A percentile compares a stretch with the other conserved stretches of the same genome.
Evolutionary conservation across 495 filamentous ascomycete species (phyloP).

Genomic region (Wilcoxina mikolae): DNA sequence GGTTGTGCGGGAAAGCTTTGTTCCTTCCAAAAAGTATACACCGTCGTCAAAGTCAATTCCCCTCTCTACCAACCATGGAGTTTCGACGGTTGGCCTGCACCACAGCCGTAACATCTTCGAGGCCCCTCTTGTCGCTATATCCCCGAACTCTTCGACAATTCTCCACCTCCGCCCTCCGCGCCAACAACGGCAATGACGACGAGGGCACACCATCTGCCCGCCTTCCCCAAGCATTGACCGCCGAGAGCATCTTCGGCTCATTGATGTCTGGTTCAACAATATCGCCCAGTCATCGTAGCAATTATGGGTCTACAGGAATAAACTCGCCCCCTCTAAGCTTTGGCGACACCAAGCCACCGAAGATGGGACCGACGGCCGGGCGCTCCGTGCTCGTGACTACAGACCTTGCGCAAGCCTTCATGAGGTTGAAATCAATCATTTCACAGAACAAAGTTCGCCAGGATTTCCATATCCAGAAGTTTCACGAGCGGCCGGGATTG

Average conservation of each 20-base stretch:
- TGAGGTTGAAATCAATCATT: conserved; percentile 35
- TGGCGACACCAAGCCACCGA: conserved; percentile 24
- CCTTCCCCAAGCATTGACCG: not conserved
- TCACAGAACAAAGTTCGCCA: conserved; percentile 39
- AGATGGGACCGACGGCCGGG: conserved; percentile 41
- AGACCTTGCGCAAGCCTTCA: conserved; percentile 43
- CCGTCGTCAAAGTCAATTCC: not conserved
- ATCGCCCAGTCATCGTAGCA: conserved; percentile 4
- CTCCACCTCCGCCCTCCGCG: conserved; percentile 13
- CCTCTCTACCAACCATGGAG: conserved; percentile 30
- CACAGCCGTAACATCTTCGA: conserved; percentile 20
- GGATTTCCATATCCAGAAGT: conserved; percentile 41
- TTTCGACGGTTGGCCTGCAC: conserved; percentile 29
- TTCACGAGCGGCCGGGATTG: conserved; percentile 55
- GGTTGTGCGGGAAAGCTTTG: too few relatives aligned
- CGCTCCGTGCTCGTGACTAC: conserved; percentile 41
- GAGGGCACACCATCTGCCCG: not conserved
- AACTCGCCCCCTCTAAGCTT: not conserved
- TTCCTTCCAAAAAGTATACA: too few relatives aligned
- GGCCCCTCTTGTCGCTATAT: conserved; percentile 16
- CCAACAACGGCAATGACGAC: conserved; percentile 20
- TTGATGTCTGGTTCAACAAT: not conserved
- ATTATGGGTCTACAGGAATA: not conserved
- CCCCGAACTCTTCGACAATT: conserved; percentile 21
- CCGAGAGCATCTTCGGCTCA: not conserved